phyloP scores from a whole-genome alignment of 2,329 filamentous ascomycete species.

The Hymenoscyphus salicellus region DNA sequence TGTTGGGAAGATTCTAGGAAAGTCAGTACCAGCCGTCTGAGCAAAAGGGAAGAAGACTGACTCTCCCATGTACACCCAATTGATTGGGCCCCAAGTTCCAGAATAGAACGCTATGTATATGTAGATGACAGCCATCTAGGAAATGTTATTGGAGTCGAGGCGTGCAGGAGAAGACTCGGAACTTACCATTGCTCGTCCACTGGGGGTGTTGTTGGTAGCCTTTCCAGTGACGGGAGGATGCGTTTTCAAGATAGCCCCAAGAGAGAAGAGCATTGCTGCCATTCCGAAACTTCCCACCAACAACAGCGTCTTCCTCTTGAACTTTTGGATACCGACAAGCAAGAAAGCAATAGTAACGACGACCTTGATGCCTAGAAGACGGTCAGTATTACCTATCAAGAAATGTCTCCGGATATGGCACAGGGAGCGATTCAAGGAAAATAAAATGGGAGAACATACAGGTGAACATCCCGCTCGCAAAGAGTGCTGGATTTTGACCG shows the following conservation, averaged over 20 bases:
- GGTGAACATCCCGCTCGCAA: slow-evolving; percentile 20
- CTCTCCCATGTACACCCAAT: slow-evolving; percentile 47
- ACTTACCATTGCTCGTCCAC: slow-evolving; percentile 56
- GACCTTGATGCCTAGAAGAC: too few relatives aligned
- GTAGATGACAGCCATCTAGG: slow-evolving; percentile 22
- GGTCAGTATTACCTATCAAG: too few relatives aligned
- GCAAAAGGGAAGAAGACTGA: slow-evolving; percentile 48
- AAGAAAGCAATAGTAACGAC: slow-evolving; percentile 14
- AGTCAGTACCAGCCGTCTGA: slow-evolving; percentile 45
- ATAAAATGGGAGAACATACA: too few relatives aligned
- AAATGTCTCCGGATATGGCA: too few relatives aligned
- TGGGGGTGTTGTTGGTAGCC: slow-evolving; percentile 22
- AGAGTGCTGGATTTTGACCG: slow-evolving; percentile 19
- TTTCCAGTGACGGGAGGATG: slow-evolving; percentile 36
- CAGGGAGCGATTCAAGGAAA: too few relatives aligned
- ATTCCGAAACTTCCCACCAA: slow-evolving; percentile 47
- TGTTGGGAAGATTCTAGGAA: slow-evolving; percentile 5
- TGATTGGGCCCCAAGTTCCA: slow-evolving; percentile 49
- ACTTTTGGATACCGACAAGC: slow-evolving; percentile 39
- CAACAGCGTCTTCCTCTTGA: slow-evolving; percentile 47
- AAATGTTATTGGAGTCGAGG: background rate
- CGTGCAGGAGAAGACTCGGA: too few relatives aligned
- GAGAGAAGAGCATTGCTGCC: slow-evolving; percentile 51
- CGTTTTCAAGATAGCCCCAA: slow-evolving; percentile 45
- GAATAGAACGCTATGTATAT: slow-evolving; percentile 41